Evolutionary conservation across 129 eudicot genomes (phyloP).

Genomic region (Lactuca saligna): DNA sequence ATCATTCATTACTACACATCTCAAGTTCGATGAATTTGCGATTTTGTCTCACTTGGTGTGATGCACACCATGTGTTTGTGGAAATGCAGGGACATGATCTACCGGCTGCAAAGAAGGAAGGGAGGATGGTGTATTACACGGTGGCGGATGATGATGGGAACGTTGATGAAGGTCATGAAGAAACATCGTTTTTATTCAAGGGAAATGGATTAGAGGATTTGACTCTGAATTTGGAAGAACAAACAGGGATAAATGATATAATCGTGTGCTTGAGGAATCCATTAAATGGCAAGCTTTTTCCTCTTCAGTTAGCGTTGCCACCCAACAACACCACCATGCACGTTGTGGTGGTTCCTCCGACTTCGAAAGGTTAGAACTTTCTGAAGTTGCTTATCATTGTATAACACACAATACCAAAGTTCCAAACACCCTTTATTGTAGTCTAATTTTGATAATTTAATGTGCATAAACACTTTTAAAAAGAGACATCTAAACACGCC

Average conservation of each 20-base stretch:
- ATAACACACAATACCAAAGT: too few species aligned
- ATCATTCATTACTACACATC: background rate
- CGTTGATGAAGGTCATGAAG: slow-evolving; percentile 41
- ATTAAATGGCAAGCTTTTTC: slow-evolving; percentile 72
- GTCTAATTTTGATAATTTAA: too few species aligned
- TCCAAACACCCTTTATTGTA: too few species aligned
- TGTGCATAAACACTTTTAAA: too few species aligned
- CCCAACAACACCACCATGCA: slow-evolving; percentile 62
- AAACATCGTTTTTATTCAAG: slow-evolving; percentile 43
- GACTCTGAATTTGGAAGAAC: slow-evolving; percentile 58
- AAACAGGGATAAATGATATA: slow-evolving; percentile 56
- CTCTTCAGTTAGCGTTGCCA: slow-evolving; percentile 74
- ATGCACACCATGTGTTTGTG: slow-evolving; percentile 17
- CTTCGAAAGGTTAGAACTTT: slow-evolving; percentile 63
- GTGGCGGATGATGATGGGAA: slow-evolving; percentile 62
- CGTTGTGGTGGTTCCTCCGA: slow-evolving; percentile 65
- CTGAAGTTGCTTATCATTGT: background rate
- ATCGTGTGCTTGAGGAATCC: slow-evolving; percentile 58
- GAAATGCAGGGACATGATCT: slow-evolving; percentile 35
- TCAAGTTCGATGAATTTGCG: background rate
- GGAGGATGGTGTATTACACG: slow-evolving; percentile 55
- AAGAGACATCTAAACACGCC: too few species aligned
- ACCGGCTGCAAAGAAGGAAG: slow-evolving; percentile 48
- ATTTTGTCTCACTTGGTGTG: background rate
- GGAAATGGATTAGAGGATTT: slow-evolving; percentile 66